Percentiles rank a stretch among this genome's conserved stretches.
Evolutionary conservation across 106 monocot genomes (phyloP).

Genomic region (Platanthera guangdongensis): DNA sequence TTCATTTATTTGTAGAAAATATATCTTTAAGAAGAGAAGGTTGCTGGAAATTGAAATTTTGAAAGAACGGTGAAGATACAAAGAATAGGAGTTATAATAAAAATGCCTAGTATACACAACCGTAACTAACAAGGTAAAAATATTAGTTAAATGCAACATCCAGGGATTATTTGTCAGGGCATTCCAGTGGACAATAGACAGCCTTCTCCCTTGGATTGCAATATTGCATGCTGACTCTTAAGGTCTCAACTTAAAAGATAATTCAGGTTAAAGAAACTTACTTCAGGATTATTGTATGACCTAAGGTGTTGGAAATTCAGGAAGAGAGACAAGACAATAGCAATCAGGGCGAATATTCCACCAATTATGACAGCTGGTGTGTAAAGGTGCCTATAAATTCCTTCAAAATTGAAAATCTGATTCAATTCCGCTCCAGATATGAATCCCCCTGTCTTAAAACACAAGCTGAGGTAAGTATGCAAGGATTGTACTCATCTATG

Average conservation of each 20-base stretch:
- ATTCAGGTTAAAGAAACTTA: slow-evolving; percentile 21
- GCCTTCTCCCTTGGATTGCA: not conserved
- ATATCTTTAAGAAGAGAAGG: not conserved
- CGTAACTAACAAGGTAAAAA: not conserved
- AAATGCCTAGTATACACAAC: not conserved
- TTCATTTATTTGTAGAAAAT: not conserved
- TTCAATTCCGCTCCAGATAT: slow-evolving; percentile 21
- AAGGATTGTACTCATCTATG: too few species aligned
- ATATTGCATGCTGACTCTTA: not conserved
- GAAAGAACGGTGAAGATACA: not conserved
- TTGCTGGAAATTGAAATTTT: not conserved
- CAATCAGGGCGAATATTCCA: slow-evolving; percentile 45
- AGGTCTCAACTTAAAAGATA: not conserved
- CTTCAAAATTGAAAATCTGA: slow-evolving; percentile 20
- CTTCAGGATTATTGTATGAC: slow-evolving; percentile 62
- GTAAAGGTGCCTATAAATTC: slow-evolving; percentile 47
- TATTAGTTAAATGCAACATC: not conserved
- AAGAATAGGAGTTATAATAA: not conserved
- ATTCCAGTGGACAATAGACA: not conserved
- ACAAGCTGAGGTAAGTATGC: too few species aligned
- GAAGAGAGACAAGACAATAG: slow-evolving; percentile 36
- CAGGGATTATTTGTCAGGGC: not conserved
- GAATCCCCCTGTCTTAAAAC: not conserved
- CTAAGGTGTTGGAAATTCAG: slow-evolving; percentile 63
- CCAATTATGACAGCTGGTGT: slow-evolving; percentile 35